Base-by-base conservation (phyloP, 2,329 filamentous ascomycete genomes). In the Helotiales sp. region DNA sequence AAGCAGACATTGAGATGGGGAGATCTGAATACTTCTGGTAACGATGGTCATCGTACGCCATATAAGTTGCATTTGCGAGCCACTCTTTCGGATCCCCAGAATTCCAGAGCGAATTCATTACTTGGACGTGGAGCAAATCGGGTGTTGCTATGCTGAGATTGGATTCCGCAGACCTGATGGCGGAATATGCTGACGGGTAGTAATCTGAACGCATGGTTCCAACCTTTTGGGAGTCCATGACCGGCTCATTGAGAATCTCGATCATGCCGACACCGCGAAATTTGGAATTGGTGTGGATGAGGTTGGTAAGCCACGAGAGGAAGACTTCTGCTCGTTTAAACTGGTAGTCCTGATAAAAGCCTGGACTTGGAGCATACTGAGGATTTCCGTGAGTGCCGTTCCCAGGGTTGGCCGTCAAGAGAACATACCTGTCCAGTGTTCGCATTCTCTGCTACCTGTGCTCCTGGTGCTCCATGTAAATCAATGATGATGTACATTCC, bases 241-340 rank as follows among this genome's bases (percentile, higher is more conserved):
- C 68, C 3, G 83, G 83, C 67, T 86, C 83, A 64, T 86, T 86
- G 54, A 85, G 72, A 12, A 86, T 70, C 66, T 82, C 77, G 34
- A 86, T 68, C 78, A 83, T 85, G 55, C 82, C 82, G 25, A 85
- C 82, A 44, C 80, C 83, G 53, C 76, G 71, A 67, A 80, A 82
- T 58, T 75, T 77, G n/a, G 10, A 38, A 25, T 55, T 60, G 4
- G 63, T 71, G 67, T 85, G 81, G 57, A 84, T 77, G 36, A 76
- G 73, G 34, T 76, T 73, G 10, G 80, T 77, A 64, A 86, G 78
- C 77, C 78, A 84, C 53, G 77, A 71, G n/a, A 86, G 76, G 72
- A 83, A 85, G 67, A 56, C 78, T 68, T 22, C 54, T 2, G 80
- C 81, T 10, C 84, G 81, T 24, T 77, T 76, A 68, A 82, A 87